Evolutionary conservation across 345 rosid species (phyloP).

Genomic region (Clarkia xantiana): DNA sequence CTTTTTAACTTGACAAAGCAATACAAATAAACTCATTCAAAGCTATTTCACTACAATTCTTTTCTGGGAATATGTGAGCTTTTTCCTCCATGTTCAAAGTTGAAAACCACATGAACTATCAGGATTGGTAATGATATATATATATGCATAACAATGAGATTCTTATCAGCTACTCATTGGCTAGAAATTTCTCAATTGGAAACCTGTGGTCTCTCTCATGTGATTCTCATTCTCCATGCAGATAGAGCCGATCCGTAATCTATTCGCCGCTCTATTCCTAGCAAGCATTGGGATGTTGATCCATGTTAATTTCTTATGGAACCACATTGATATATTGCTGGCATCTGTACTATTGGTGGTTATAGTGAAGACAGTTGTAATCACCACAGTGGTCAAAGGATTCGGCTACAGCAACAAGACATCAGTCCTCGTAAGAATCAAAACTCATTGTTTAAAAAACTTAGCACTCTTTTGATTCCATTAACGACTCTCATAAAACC

Average conservation of each 20-base stretch:
- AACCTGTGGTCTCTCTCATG: background rate
- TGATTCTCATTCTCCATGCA: conserved; percentile 8
- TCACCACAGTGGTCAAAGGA: conserved; percentile 57
- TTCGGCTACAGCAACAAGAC: conserved; percentile 86
- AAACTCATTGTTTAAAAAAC: too few relatives aligned
- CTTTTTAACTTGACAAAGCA: too few relatives aligned
- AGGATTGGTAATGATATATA: too few relatives aligned
- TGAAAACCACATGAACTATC: too few relatives aligned
- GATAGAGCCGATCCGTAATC: conserved; percentile 91
- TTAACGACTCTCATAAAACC: conserved; percentile 5
- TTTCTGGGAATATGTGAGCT: too few relatives aligned
- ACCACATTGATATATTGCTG: conserved; percentile 70
- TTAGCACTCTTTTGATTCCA: too few relatives aligned
- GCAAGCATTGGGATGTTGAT: conserved; percentile 74
- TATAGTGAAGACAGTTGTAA: conserved; percentile 56
- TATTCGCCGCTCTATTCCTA: conserved; percentile 87
- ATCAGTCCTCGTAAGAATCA: conserved; percentile 66
- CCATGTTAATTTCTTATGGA: conserved; percentile 35
- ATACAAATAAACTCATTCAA: too few relatives aligned
- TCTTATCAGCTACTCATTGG: too few relatives aligned
- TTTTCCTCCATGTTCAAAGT: too few relatives aligned
- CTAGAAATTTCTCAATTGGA: too few relatives aligned
- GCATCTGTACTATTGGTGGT: conserved; percentile 77
- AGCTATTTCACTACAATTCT: too few relatives aligned
- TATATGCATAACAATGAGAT: too few relatives aligned